Percentiles rank a stretch among this genome's conserved stretches.
Conservation (phyloP, 768 basidiomycete species). For the Macrocybe gigantea region DNA sequence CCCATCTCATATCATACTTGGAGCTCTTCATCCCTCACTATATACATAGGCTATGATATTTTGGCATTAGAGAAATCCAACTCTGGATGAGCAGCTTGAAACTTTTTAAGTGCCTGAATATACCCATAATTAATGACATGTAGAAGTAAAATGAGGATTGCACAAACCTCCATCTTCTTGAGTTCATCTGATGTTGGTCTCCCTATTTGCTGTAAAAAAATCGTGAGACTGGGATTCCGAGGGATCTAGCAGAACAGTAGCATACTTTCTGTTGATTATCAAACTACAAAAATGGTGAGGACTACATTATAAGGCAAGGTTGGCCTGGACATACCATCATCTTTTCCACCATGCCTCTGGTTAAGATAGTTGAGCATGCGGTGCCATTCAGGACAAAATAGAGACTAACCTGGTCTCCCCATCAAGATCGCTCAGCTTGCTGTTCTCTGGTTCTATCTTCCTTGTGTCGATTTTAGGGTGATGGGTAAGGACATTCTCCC, state of each 20-base stretch:
- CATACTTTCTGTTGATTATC: slow-evolving; percentile 72
- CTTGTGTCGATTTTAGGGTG: slow-evolving; percentile 96
- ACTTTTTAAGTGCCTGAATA: slow-evolving; percentile 73
- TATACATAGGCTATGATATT: slow-evolving; percentile 47
- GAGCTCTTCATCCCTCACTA: too few relatives aligned
- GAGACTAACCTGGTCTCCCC: slow-evolving; percentile 76
- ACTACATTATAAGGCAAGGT: slow-evolving; percentile 3
- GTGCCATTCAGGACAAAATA: too few relatives aligned
- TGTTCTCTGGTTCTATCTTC: slow-evolving; percentile 93
- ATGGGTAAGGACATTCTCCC: slow-evolving; percentile 93
- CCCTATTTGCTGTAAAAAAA: slow-evolving; percentile 71
- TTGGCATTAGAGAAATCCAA: slow-evolving; percentile 92
- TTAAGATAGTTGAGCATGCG: slow-evolving; percentile 3
- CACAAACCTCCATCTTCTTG: slow-evolving; percentile 81
- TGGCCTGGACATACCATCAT: slow-evolving; percentile 81
- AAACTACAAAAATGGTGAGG: slow-evolving; percentile 36
- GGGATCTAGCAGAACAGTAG: background rate
- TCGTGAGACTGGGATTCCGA: background rate
- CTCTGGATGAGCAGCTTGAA: slow-evolving; percentile 88
- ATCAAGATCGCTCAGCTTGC: slow-evolving; percentile 93
- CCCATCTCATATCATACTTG: background rate
- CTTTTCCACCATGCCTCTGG: slow-evolving; percentile 96
- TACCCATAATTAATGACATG: slow-evolving; percentile 3
- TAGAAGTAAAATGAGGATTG: background rate
- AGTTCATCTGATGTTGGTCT: slow-evolving; percentile 93